Percentiles rank a stretch among this genome's conserved stretches.
These are phyloP conservation scores for Corymbia calophylla DNA, from an alignment of 441 rosid species.

Conservation along the genomic window DNA sequence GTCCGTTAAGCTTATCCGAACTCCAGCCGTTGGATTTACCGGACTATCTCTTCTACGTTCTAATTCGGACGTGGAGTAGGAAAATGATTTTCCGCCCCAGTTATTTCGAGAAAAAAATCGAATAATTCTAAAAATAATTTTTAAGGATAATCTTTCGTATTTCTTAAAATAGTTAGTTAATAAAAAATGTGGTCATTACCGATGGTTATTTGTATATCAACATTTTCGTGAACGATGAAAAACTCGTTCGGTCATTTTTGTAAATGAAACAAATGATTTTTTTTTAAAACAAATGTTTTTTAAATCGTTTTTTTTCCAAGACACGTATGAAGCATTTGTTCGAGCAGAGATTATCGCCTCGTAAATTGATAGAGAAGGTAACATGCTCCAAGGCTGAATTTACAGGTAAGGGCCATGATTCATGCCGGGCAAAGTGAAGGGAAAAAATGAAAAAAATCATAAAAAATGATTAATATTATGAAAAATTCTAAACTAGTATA, in stretches of 20 bases:
- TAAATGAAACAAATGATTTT: rapidly evolving
- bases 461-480: no score
- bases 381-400: not conserved
- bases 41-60: not conserved
- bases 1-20: not conserved
- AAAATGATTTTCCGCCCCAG: no score
- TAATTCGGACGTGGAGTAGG: no score
- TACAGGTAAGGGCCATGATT: not conserved
- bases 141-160: rapidly evolving
- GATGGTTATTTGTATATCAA: rapidly evolving
- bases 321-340: not conserved
- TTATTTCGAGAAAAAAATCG: not conserved
- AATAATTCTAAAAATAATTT: not conserved
- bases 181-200: not conserved
- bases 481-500: no score
- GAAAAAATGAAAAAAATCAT: rapidly evolving
- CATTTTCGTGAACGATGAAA: rapidly evolving
- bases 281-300: rapidly evolving
- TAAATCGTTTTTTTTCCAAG: rapidly evolving
- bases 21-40: not conserved
- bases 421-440: not conserved
- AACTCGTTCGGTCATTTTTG: rapidly evolving
- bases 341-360: rapidly evolving
- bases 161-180: no score
- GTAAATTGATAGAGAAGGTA: not conserved